Evolutionary conservation across 306 rosid genomes (phyloP).

Genomic region (Casuarina glauca): DNA sequence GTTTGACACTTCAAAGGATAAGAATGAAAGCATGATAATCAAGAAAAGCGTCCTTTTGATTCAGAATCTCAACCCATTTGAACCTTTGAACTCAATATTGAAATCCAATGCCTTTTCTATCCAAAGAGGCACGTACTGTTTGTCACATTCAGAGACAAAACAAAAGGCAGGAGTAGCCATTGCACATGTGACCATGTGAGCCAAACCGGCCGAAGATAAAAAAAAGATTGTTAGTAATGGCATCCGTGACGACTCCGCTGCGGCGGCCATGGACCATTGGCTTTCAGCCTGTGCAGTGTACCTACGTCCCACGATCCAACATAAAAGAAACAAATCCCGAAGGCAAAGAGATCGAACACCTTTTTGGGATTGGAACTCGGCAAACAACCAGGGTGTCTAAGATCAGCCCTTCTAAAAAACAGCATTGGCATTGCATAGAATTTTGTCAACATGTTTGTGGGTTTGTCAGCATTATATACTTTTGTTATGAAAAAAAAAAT

Average conservation of each 20-base stretch:
- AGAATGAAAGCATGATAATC: no score
- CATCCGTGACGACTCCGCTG: neutral
- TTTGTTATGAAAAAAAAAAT: no score
- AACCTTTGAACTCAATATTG: no score
- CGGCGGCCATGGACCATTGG: neutral
- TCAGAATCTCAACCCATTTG: no score
- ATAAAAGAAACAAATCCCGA: neutral
- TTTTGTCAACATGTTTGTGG: no score
- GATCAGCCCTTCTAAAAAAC: neutral
- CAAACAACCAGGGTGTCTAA: neutral
- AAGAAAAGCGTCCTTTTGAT: no score
- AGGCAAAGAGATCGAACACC: neutral
- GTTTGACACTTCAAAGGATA: no score
- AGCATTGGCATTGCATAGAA: neutral
- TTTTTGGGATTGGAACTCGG: neutral
- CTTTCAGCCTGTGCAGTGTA: neutral
- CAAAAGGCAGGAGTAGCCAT: no score
- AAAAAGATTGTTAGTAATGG: neutral
- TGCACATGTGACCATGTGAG: constrained; percentile 55
- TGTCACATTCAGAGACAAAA: neutral
- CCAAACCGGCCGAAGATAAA: constrained; percentile 7
- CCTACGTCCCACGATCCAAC: neutral
- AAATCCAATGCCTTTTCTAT: neutral
- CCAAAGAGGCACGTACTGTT: neutral
- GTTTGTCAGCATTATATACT: no score